phyloP scores from a whole-genome alignment of 352 stramenopile species.

The Thraustochytrium striatum region DNA sequence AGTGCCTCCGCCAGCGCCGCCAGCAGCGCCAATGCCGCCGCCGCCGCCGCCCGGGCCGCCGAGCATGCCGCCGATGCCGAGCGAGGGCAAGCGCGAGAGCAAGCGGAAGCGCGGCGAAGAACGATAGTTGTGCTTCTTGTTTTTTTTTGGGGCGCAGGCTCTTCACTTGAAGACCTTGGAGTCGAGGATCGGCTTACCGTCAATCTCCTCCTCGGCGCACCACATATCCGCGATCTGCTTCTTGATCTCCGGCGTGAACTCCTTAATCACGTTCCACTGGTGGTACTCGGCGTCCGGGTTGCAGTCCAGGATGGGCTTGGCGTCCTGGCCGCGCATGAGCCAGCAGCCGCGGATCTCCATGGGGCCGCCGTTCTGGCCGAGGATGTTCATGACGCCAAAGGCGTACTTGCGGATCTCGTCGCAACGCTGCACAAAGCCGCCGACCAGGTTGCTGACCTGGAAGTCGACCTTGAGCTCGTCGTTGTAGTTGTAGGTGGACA shows the following conservation, averaged over 20 bases:
- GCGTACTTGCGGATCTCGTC: conserved; percentile 85
- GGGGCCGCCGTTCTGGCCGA: conserved; percentile 58
- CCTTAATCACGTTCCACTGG: conserved; percentile 77
- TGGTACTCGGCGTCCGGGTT: conserved; percentile 89
- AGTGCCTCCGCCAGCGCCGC: too few relatives aligned
- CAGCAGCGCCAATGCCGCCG: too few relatives aligned
- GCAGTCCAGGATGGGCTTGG: conserved; percentile 75
- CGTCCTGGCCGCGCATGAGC: conserved; percentile 78
- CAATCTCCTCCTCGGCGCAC: conserved; percentile 76
- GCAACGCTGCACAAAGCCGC: conserved; percentile 82
- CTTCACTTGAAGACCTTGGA: conserved; percentile 89
- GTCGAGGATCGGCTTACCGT: conserved; percentile 79
- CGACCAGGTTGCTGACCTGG: conserved; percentile 85
- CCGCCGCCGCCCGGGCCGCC: too few relatives aligned
- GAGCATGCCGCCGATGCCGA: too few relatives aligned
- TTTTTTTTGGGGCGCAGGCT: too few relatives aligned
- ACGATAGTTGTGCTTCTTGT: too few relatives aligned
- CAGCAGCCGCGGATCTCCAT: conserved; percentile 82
- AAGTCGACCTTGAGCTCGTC: conserved; percentile 85
- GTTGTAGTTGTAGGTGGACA: conserved; percentile 88
- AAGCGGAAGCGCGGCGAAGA: too few relatives aligned
- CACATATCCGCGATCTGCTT: conserved; percentile 74
- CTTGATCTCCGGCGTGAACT: conserved; percentile 66
- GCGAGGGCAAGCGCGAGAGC: too few relatives aligned
- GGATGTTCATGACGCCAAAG: conserved; percentile 69